A percentile compares a stretch with the other conserved stretches of the same genome.
phyloP scores from a whole-genome alignment of 2,329 filamentous ascomycete species.

The Colletotrichum sp. region DNA sequence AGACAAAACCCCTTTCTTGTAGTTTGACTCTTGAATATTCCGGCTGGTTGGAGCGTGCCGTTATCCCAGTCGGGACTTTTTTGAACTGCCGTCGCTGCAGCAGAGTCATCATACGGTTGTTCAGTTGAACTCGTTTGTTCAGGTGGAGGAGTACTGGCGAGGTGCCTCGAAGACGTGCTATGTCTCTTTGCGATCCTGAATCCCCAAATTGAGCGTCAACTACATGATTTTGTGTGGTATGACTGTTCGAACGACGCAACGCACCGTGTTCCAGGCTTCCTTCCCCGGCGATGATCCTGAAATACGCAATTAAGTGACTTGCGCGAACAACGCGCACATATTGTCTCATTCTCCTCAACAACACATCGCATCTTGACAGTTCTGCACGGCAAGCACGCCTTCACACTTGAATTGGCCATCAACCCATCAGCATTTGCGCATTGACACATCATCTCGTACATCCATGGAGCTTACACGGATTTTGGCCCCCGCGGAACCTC shows the following conservation, averaged over 20 bases:
- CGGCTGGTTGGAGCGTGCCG: conserved; percentile 33
- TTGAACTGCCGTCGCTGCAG: not conserved
- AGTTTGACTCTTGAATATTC: conserved; percentile 36
- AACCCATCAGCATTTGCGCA: not conserved
- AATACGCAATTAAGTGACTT: conserved; percentile 42
- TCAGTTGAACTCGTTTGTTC: not conserved
- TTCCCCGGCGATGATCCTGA: conserved; percentile 41
- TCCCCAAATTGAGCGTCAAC: not conserved
- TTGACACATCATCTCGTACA: not conserved
- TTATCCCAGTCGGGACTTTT: conserved; percentile 12
- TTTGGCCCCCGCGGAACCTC: not conserved
- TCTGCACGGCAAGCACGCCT: conserved; percentile 41
- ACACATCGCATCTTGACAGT: conserved; percentile 44
- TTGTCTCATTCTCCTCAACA: conserved; percentile 22
- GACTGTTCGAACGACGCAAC: not conserved
- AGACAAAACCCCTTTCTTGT: conserved; percentile 37
- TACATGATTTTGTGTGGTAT: not conserved
- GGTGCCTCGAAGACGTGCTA: not conserved
- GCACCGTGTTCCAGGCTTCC: conserved; percentile 40
- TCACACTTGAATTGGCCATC: not conserved
- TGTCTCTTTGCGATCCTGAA: not conserved
- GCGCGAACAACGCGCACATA: conserved; percentile 39
- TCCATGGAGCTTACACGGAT: not conserved
- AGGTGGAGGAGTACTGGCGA: not conserved
- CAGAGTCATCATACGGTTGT: not conserved